A percentile compares a stretch with the other conserved stretches of the same genome.
Conservation (phyloP, 1,284 basidiomycete genomes). For the Rhodotorula sp. region DNA sequence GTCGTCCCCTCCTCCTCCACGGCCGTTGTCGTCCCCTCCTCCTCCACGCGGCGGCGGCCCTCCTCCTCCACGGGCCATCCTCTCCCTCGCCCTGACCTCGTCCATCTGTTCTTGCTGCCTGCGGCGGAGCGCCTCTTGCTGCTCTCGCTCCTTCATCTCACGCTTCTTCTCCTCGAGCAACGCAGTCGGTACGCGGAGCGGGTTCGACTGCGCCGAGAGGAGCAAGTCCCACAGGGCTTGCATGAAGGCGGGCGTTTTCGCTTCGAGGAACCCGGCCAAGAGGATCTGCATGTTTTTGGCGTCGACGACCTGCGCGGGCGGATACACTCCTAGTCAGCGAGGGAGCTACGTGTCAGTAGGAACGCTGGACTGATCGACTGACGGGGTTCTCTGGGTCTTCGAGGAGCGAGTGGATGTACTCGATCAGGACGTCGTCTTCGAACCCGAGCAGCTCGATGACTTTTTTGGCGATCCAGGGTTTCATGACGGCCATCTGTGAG, state of each 20-base stretch:
- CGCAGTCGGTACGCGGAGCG: slow-evolving; percentile 84
- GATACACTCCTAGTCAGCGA: neutral
- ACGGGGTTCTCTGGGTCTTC: slow-evolving; percentile 83
- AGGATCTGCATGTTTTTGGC: slow-evolving; percentile 94
- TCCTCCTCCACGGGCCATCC: slow-evolving; percentile 40
- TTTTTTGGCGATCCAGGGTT: slow-evolving; percentile 91
- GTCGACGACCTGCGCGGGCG: slow-evolving; percentile 70
- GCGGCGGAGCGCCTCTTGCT: slow-evolving; percentile 61
- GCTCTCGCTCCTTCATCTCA: slow-evolving; percentile 76
- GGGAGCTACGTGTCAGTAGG: no score
- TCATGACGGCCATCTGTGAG: slow-evolving; percentile 72
- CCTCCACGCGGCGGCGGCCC: slow-evolving; percentile 48
- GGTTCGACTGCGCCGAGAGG: slow-evolving; percentile 81
- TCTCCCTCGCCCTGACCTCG: slow-evolving; percentile 42
- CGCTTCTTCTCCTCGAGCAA: slow-evolving; percentile 95
- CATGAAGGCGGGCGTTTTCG: slow-evolving; percentile 80
- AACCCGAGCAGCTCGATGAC: slow-evolving; percentile 85
- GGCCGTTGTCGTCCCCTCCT: no score
- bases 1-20: slow-evolving; percentile 46
- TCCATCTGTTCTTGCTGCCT: slow-evolving; percentile 50
- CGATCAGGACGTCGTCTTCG: slow-evolving; percentile 95
- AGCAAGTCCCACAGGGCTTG: slow-evolving; percentile 81
- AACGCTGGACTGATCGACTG: neutral
- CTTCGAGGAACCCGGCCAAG: slow-evolving; percentile 80
- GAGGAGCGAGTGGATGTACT: slow-evolving; percentile 88